Conservation (phyloP, 2,329 filamentous ascomycete species). For the Colletotrichum zoysiae region DNA sequence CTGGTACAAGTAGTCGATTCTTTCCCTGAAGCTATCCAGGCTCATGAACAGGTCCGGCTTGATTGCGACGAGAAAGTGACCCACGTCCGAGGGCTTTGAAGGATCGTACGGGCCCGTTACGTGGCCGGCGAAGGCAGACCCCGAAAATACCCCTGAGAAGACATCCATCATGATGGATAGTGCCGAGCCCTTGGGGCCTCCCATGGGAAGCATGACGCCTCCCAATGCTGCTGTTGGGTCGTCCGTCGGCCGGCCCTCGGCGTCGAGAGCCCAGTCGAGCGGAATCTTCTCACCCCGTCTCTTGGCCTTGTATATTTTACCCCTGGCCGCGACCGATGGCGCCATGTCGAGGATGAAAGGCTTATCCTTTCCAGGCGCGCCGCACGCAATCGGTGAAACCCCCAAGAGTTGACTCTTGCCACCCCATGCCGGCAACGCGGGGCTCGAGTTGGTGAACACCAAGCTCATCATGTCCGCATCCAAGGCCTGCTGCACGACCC, state of each 20-base stretch:
- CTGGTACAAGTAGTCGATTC: conserved; percentile 69
- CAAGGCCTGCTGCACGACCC: conserved; percentile 82
- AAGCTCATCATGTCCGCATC: conserved; percentile 78
- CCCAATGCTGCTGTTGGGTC: conserved; percentile 78
- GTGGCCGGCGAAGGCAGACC: conserved; percentile 81
- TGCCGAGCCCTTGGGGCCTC: conserved; percentile 84
- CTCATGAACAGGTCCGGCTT: conserved; percentile 82
- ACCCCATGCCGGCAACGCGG: conserved; percentile 79
- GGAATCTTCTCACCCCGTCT: conserved; percentile 78
- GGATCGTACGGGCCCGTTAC: conserved; percentile 84
- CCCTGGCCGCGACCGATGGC: conserved; percentile 76
- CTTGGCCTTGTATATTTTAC: conserved; percentile 79
- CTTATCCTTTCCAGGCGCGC: conserved; percentile 72
- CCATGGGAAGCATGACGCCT: conserved; percentile 89
- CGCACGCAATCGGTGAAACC: conserved; percentile 80
- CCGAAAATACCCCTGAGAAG: conserved; percentile 83
- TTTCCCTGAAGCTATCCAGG: conserved; percentile 74
- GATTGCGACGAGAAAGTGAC: conserved; percentile 79
- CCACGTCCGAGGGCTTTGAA: conserved; percentile 75
- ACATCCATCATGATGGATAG: conserved; percentile 90
- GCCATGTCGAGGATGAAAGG: conserved; percentile 85
- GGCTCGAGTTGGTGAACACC: conserved; percentile 79
- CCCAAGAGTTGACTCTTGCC: conserved; percentile 77
- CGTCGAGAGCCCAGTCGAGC: conserved; percentile 80
- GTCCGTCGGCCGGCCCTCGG: conserved; percentile 75